phyloP scores from a whole-genome alignment of 2,329 filamentous ascomycete genomes.

The Escovopsis weberi region DNA sequence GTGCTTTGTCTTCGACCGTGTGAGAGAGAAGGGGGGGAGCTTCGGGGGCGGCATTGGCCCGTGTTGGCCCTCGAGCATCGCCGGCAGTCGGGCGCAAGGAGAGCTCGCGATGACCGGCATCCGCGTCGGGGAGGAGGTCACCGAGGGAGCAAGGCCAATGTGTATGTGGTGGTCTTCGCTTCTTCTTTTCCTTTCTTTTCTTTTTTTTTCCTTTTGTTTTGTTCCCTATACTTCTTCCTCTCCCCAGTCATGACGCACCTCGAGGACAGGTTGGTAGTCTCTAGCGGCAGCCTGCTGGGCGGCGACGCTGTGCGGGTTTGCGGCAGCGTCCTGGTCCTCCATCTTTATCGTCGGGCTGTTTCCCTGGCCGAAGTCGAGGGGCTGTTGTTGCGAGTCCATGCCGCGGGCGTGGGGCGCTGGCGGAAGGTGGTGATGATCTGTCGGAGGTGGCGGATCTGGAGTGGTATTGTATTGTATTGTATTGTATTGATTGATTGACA shows the following conservation, averaged over 20 bases:
- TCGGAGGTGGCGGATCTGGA: background rate
- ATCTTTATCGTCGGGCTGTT: conserved; percentile 14
- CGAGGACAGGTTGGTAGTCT: conserved; percentile 41
- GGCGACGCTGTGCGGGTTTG: conserved; percentile 29
- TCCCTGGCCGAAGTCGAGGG: conserved; percentile 8
- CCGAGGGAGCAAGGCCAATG: background rate
- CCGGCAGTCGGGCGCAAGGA: no score
- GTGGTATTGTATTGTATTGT: background rate
- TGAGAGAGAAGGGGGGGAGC: no score
- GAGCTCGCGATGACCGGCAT: background rate
- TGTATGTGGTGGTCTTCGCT: background rate
- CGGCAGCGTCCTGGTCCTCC: conserved; percentile 18
- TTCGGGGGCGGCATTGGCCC: no score
- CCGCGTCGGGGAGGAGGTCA: background rate
- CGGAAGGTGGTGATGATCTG: conserved; percentile 2
- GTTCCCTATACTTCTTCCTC: no score
- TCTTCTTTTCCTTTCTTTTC: background rate
- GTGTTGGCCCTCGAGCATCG: no score
- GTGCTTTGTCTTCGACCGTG: no score
- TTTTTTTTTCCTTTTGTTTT: no score
- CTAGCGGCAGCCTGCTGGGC: conserved; percentile 47
- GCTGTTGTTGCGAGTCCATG: conserved; percentile 8
- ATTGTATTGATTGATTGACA: no score
- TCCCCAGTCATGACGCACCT: conserved; percentile 26
- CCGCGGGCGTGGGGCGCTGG: conserved; percentile 3